Conservation (phyloP, 1,284 basidiomycete genomes). For the Porodaedalea pini region DNA sequence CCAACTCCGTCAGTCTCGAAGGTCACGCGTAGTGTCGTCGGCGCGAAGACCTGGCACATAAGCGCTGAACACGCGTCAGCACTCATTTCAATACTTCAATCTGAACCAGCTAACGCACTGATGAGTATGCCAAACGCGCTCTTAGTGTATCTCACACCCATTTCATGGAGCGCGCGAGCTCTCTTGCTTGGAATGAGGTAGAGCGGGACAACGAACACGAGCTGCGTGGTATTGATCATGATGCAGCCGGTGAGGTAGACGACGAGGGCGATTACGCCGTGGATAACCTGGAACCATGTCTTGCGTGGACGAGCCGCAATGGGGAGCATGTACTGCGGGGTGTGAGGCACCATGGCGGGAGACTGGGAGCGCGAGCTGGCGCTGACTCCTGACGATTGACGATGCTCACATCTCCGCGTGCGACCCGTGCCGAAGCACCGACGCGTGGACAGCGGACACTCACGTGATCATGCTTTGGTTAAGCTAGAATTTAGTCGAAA, state of each 20-base stretch:
- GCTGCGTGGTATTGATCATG: conserved; percentile 68
- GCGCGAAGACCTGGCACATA: conserved; percentile 78
- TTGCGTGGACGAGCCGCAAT: conserved; percentile 55
- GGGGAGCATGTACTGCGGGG: conserved; percentile 42
- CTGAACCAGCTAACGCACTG: conserved; percentile 45
- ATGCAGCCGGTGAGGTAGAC: conserved; percentile 68
- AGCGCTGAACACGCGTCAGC: conserved; percentile 49
- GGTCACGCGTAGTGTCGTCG: conserved; percentile 72
- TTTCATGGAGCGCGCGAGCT: conserved; percentile 53
- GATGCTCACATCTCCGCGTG: not conserved
- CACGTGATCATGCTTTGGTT: not conserved
- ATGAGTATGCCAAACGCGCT: conserved; percentile 74
- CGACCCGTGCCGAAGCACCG: not conserved
- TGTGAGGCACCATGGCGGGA: not conserved
- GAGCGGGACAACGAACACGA: conserved; percentile 64
- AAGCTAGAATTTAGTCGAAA: too few relatives aligned
- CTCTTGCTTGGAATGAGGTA: conserved; percentile 50
- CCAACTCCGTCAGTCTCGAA: conserved; percentile 68
- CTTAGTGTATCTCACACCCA: conserved; percentile 76
- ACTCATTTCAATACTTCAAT: not conserved
- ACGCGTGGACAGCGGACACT: not conserved
- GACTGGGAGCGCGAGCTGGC: not conserved
- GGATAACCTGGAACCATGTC: conserved; percentile 50
- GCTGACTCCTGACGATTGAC: not conserved
- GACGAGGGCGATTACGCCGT: conserved; percentile 52